phyloP scores from a whole-genome alignment of 179 eudicot species.

The Silene vulgaris region DNA sequence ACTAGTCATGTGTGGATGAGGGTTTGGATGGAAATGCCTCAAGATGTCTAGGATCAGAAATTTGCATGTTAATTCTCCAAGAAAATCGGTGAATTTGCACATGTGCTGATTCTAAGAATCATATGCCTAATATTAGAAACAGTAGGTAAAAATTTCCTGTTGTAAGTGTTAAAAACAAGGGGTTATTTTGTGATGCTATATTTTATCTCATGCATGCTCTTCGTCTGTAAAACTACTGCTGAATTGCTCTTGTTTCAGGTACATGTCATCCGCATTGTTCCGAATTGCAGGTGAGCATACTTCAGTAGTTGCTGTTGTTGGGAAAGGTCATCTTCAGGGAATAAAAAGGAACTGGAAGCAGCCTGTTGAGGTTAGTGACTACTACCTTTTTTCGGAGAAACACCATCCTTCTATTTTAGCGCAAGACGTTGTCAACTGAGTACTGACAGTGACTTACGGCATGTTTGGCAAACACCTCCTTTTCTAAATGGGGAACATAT shows the following conservation, averaged over 20 bases:
- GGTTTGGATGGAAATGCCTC: not conserved
- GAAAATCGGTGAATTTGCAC: not conserved
- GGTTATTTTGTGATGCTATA: not conserved
- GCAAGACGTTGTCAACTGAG: no score
- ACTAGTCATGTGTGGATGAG: not conserved
- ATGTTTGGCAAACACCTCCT: no score
- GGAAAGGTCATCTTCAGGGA: slow-evolving; percentile 90
- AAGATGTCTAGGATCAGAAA: not conserved
- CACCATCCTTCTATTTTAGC: not conserved
- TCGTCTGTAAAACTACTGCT: slow-evolving; percentile 4
- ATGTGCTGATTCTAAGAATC: not conserved
- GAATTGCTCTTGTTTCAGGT: slow-evolving; percentile 40
- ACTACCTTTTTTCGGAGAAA: not conserved
- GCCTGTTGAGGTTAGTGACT: slow-evolving; percentile 67
- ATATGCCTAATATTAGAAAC: not conserved
- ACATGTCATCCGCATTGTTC: slow-evolving; percentile 72
- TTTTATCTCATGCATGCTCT: not conserved
- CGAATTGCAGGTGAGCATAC: slow-evolving; percentile 66
- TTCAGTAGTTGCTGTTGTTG: slow-evolving; percentile 96
- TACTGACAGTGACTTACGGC: not conserved
- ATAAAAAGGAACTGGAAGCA: slow-evolving; percentile 76
- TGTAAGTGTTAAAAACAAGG: not conserved
- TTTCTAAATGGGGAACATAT: not conserved
- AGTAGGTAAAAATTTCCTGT: no score
- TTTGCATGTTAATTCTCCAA: not conserved